phyloP scores from a whole-genome alignment of 495 filamentous ascomycete genomes.

The Jackrogersella multiformis region DNA sequence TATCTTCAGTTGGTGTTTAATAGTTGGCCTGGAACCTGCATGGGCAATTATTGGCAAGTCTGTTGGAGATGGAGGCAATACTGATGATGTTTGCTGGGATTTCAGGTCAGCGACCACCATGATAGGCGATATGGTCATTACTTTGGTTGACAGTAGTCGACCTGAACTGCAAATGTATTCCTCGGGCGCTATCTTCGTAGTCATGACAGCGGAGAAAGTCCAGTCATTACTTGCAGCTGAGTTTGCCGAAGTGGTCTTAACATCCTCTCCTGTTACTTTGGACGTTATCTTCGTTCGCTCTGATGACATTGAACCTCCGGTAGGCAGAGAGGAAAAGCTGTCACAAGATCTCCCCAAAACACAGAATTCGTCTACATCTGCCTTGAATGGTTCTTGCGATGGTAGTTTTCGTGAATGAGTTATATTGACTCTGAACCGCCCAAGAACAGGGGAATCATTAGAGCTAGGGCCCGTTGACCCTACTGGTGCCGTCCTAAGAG shows the following conservation, averaged over 20 bases:
- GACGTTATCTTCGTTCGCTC: not conserved
- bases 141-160: not conserved
- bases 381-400: not conserved
- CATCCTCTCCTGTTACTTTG: not conserved
- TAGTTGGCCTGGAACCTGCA: not conserved
- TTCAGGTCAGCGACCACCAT: conserved; percentile 39
- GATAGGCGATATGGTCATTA: conserved; percentile 30
- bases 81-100: conserved; percentile 13
- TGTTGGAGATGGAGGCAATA: not conserved
- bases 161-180: not conserved
- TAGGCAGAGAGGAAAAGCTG: not conserved
- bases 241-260: not conserved
- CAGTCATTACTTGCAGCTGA: not conserved
- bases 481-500: not conserved
- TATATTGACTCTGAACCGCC: conserved; percentile 18
- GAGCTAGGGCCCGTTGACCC: not conserved
- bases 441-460: conserved; percentile 35
- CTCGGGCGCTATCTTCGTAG: not conserved
- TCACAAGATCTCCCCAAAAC: not conserved
- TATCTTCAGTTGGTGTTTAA: conserved; percentile 28
- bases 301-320: not conserved
- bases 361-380: not conserved
- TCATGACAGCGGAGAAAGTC: conserved; percentile 14
- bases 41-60: not conserved
- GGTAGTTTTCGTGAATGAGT: not conserved